phyloP scores from a whole-genome alignment of 257 asterid species.

The Solanum tarijense region DNA sequence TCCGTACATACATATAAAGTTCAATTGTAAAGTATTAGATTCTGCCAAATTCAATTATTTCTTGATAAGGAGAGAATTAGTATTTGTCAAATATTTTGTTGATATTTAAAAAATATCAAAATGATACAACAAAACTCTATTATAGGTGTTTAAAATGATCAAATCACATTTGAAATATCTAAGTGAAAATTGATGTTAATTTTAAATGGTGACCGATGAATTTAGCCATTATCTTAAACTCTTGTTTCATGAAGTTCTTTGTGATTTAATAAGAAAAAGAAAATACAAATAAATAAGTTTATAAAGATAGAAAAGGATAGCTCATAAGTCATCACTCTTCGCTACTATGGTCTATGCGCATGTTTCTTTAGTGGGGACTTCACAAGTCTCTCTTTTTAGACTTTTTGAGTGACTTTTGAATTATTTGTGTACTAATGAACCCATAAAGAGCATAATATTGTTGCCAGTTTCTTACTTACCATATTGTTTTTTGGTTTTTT shows the following conservation, averaged over 20 bases:
- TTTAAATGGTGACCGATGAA: too few species aligned
- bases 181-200: too few species aligned
- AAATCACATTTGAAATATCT: too few species aligned
- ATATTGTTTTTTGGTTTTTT: background rate
- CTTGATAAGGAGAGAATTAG: background rate
- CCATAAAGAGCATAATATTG: background rate
- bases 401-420: background rate
- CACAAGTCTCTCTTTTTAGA: background rate
- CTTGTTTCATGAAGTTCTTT: background rate
- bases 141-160: too few species aligned
- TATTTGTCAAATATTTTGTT: background rate
- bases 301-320: background rate
- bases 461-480: background rate
- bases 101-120: too few species aligned
- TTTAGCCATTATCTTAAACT: background rate
- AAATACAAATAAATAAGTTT: background rate
- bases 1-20: too few species aligned
- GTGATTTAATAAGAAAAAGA: background rate
- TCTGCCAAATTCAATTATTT: background rate
- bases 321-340: background rate
- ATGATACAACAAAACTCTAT: too few species aligned
- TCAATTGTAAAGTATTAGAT: too few species aligned
- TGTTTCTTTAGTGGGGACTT: background rate
- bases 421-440: background rate
- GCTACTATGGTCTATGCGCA: background rate